phyloP scores from a whole-genome alignment of 208 protist species.

The Spongospora subterranea region DNA sequence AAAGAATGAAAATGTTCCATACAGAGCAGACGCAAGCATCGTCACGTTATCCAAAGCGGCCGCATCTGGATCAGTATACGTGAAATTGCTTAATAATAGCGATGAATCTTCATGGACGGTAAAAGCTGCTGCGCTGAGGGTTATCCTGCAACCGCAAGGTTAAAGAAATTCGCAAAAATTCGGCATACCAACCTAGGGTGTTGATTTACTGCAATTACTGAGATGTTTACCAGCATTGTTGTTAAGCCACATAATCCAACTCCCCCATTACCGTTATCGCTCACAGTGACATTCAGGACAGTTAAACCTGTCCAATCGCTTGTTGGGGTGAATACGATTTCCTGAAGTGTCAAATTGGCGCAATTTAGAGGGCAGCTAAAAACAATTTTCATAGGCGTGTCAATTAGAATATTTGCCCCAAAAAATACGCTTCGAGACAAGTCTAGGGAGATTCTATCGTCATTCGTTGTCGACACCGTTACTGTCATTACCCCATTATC shows the following conservation, averaged over 20 bases:
- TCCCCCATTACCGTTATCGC: not conserved
- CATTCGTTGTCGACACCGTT: not conserved
- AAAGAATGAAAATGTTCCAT: not conserved
- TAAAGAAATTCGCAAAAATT: not conserved
- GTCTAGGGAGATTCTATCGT: not conserved
- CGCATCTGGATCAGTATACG: not conserved
- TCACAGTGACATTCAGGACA: not conserved
- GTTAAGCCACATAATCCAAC: not conserved
- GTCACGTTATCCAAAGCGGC: not conserved
- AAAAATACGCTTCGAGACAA: not conserved
- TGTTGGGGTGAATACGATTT: not conserved
- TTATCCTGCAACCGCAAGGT: not conserved
- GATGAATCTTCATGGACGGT: not conserved
- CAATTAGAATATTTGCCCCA: not conserved
- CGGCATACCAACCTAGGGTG: not conserved
- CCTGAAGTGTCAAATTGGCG: not conserved
- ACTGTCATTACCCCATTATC: conserved; percentile 15
- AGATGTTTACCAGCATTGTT: not conserved
- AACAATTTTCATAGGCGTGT: not conserved
- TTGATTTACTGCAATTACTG: not conserved
- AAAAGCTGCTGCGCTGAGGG: not conserved
- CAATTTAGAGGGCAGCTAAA: not conserved
- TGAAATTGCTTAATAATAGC: not conserved
- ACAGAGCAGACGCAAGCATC: not conserved
- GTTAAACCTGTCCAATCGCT: not conserved